Evolutionary conservation across 306 rosid genomes (phyloP).

Genomic region (Echinosophora koreensis): DNA sequence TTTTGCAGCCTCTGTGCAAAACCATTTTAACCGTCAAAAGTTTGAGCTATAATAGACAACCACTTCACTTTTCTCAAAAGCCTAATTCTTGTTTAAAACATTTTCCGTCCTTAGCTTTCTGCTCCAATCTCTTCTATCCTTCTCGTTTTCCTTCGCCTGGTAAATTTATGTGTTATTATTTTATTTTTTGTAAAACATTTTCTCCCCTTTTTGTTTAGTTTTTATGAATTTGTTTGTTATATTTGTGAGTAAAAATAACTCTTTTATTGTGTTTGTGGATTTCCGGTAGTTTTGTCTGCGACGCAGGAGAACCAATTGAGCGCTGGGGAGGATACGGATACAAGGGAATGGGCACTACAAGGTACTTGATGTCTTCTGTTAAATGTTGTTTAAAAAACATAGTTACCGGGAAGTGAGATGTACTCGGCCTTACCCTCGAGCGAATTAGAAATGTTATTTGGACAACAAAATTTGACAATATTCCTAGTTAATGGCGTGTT

Average conservation of each 20-base stretch:
- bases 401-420: no score
- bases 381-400: no score
- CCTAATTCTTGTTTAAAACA: slow-evolving; percentile 21
- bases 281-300: slow-evolving; percentile 62
- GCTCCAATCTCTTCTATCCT: slow-evolving; percentile 40
- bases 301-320: slow-evolving; percentile 72
- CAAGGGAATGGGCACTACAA: slow-evolving; percentile 83
- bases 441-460: no score
- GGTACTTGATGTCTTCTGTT: slow-evolving; percentile 51
- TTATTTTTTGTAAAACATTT: neutral
- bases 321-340: slow-evolving; percentile 55
- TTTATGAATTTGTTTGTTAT: neutral
- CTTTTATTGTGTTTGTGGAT: slow-evolving; percentile 16
- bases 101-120: slow-evolving; percentile 43
- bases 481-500: no score
- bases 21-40: slow-evolving; percentile 38
- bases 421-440: no score
- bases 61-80: slow-evolving; percentile 38
- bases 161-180: slow-evolving; percentile 26
- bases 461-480: no score
- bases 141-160: slow-evolving; percentile 52
- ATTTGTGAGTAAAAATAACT: neutral
- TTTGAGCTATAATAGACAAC: slow-evolving; percentile 6
- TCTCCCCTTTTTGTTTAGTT: neutral
- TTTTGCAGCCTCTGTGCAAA: slow-evolving; percentile 53